Percentiles rank a stretch among this genome's conserved stretches.
Conservation (phyloP, 257 asterid species). For the Fraxinus cuspidata region DNA sequence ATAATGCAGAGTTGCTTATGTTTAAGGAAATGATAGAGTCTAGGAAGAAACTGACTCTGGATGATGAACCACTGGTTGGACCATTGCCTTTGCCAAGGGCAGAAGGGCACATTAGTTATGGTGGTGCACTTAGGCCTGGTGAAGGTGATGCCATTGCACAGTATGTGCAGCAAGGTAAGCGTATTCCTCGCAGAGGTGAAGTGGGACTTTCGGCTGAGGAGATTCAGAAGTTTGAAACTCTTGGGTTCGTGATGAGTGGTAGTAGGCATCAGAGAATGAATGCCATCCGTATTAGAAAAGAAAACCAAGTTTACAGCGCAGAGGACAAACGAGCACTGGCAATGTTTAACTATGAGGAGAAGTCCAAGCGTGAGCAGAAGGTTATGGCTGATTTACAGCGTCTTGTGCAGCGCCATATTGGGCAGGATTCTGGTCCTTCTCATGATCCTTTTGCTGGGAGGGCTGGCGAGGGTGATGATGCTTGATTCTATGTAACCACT, state of each 20-base stretch:
- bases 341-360: constrained; percentile 97
- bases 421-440: constrained; percentile 80
- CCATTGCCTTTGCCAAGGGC: constrained; percentile 96
- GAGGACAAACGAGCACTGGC: constrained; percentile 97
- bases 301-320: constrained; percentile 97
- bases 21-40: constrained; percentile 71
- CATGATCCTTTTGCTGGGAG: constrained; percentile 86
- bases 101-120: constrained; percentile 96
- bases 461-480: constrained; percentile 60
- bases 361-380: constrained; percentile 95
- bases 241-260: constrained; percentile 99
- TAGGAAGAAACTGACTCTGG: constrained; percentile 54
- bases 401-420: constrained; percentile 93
- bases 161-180: constrained; percentile 98
- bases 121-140: constrained; percentile 99
- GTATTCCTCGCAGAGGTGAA: constrained; percentile 99
- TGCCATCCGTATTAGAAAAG: constrained; percentile 98
- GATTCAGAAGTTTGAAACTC: constrained; percentile 79
- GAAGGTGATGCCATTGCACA: constrained; percentile 99
- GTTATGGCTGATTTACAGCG: constrained; percentile 99
- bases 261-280: constrained; percentile 99
- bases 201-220: constrained; percentile 99
- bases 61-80: constrained; percentile 72
- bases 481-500: constrained; percentile 32
- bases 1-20: constrained; percentile 48